These are phyloP conservation scores for Aspergillus taichungensis DNA, from an alignment of 495 filamentous ascomycete genomes.

Conservation along the genomic window DNA sequence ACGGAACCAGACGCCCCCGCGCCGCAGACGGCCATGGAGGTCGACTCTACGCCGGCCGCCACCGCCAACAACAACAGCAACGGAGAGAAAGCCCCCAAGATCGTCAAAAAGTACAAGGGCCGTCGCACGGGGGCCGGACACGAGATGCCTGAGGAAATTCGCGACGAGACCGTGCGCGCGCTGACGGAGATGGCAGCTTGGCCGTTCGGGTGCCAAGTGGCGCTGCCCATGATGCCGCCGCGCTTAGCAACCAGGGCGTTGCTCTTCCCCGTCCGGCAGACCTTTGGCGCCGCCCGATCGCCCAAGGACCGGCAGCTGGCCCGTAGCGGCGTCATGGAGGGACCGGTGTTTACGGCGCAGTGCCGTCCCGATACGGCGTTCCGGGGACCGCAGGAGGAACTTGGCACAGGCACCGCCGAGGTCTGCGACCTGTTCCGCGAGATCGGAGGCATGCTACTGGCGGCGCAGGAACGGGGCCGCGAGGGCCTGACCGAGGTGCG, in stretches of 20 bases:
- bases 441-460: slow-evolving; percentile 60
- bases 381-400: slow-evolving; percentile 22
- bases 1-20: slow-evolving; percentile 6
- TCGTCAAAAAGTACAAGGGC: slow-evolving; percentile 34
- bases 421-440: slow-evolving; percentile 65
- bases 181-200: slow-evolving; percentile 75
- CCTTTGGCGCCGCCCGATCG: slow-evolving; percentile 53
- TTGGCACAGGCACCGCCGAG: slow-evolving; percentile 45
- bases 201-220: slow-evolving; percentile 68
- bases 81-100: slow-evolving; percentile 7
- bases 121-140: slow-evolving; percentile 53
- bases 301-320: slow-evolving; percentile 61
- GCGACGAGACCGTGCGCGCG: slow-evolving; percentile 57
- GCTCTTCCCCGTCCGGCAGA: slow-evolving; percentile 43
- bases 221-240: slow-evolving; percentile 52
- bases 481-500: slow-evolving; percentile 56
- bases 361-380: slow-evolving; percentile 52
- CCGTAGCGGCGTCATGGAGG: slow-evolving; percentile 64
- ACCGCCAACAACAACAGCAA: not conserved
- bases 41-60: slow-evolving; percentile 14
- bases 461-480: slow-evolving; percentile 74
- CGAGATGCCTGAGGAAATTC: slow-evolving; percentile 69
- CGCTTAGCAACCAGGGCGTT: slow-evolving; percentile 48
- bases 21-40: slow-evolving; percentile 22
- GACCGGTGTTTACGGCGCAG: slow-evolving; percentile 53